Base-by-base conservation (phyloP, 139 green algal species). In the Nannochloris sp. region DNA sequence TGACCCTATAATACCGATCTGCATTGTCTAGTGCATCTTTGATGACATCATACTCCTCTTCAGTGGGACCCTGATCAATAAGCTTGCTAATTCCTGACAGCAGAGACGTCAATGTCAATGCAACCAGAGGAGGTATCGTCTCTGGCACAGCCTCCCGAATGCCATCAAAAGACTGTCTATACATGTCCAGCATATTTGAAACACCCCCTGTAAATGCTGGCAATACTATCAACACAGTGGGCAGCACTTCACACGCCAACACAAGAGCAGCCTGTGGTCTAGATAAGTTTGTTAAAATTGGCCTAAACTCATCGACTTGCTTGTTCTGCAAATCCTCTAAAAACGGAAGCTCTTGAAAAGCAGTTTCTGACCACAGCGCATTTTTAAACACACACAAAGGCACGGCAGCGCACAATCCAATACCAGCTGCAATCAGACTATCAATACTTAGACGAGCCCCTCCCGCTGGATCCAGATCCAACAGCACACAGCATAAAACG, bases 1-100 rank as follows among this genome's bases (percentile, higher is more conserved):
- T 58, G 18, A 71, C 34, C 25, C 36, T 50, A 62, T 75, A 71
- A 48, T 59, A 71, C 46, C 24, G 37, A 60, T 62, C 63, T 48
- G 70, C 70, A 14, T 76, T 76, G 34, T 71, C 62, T 27, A 76
- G n/a, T 21, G 70, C 70, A 44, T 58, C 59, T 19, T 46, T 58
- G n/a, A 76, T 56, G 4, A 62, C 59, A 21, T 76, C 64, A 5
- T 72, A 76, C 43, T 76, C 70, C 50, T 76, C 70, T 4, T 61
- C 7, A 1, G 4, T 36, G 46, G 40, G 44, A 65, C 29, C 68
- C 63, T 15, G 34, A 55, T 15, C 29, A 5, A 60, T n/a, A 44
- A 72, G 48, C 40, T 76, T 76, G n/a, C 21, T 43, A 7, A 62
- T 34, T 14, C 50, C 63, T 8, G 46, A 57, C 0, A 67, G 36